Conservation (phyloP, 2,329 filamentous ascomycete genomes). For the Leptosphaerulina australis region DNA sequence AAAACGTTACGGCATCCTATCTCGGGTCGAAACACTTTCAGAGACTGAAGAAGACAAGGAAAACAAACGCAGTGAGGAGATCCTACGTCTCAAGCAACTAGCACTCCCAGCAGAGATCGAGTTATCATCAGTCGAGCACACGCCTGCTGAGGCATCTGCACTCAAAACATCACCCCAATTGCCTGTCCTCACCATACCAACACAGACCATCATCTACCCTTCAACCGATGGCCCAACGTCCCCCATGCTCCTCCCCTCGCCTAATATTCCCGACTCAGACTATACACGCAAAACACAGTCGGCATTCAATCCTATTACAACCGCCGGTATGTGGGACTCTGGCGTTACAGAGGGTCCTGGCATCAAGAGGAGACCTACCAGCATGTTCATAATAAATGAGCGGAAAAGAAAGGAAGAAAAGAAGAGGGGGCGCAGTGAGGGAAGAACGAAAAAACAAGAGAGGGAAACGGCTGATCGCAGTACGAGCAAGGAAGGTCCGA, state of each 20-base stretch:
- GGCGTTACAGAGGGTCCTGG: conserved; percentile 37
- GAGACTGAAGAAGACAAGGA: conserved; percentile 45
- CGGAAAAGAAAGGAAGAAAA: conserved; percentile 40
- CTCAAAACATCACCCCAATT: not conserved
- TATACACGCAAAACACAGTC: conserved; percentile 38
- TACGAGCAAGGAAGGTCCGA: conserved; percentile 11
- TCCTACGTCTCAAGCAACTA: conserved; percentile 43
- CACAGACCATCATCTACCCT: conserved; percentile 23
- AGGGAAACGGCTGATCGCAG: conserved; percentile 14
- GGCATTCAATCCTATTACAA: conserved; percentile 42
- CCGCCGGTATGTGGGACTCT: conserved; percentile 47
- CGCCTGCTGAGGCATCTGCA: not conserved
- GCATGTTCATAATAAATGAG: conserved; percentile 43
- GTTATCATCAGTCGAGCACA: conserved; percentile 9
- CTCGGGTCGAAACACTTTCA: conserved; percentile 34
- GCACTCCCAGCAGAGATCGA: conserved; percentile 26
- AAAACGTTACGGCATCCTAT: conserved; percentile 37
- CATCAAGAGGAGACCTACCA: conserved; percentile 40
- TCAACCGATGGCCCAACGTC: conserved; percentile 16
- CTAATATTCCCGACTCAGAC: conserved; percentile 21
- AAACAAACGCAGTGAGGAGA: conserved; percentile 38
- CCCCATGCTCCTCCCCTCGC: conserved; percentile 24
- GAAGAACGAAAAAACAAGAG: conserved; percentile 28
- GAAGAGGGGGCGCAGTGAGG: conserved; percentile 37
- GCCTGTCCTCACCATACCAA: conserved; percentile 14